Base-by-base conservation (phyloP, 2,329 filamentous ascomycete species). In the Plenodomus lindquistii region DNA sequence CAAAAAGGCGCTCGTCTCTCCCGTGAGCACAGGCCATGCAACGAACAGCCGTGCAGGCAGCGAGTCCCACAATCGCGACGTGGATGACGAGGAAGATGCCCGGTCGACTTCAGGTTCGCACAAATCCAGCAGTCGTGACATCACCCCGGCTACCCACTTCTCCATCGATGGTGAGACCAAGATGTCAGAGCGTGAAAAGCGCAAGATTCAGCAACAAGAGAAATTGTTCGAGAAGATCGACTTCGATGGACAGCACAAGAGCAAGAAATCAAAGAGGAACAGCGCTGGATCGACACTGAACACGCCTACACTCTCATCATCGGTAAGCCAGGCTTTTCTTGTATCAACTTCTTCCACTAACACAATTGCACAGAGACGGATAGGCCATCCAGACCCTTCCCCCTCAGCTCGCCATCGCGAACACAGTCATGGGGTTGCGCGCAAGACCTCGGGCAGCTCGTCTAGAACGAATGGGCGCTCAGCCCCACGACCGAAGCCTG, bases 201-300 rank as follows among this genome's bases (percentile, higher is more conserved):
- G 83, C 49, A 86, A 86, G 67, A 76, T 86, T 39, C 81, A 82
- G 44, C 82, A 83, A 46, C 80, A 82, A 36, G 83, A 86, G 59
- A 81, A 81, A 55, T 79, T 85, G 49, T 85, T 85, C 53, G 79
- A 83, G 54, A 79, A 83, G 58, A 74, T 84, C 53, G 83, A 85
- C 58, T 75, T 80, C 40, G 81, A 85, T 50, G 80, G 82, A 56
- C 76, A 79, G 48, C 74, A 76, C 24, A 79, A 70, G 35, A 59
- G 78, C 45, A 79, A 75, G 55, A 81, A 80, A 67, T 82, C 79
- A 65, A 82, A 85, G 62, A 75, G 80, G 44, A 77, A 77, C 47
- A 84, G 80, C 61, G 81, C 77, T 37, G 79, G 79, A 41, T 81
- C 80, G 17, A 75, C 70, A 13, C 73, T 81, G 43, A 80, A 80